phyloP scores from a whole-genome alignment of 208 protist genomes.

The Leishmania lainsoni region DNA sequence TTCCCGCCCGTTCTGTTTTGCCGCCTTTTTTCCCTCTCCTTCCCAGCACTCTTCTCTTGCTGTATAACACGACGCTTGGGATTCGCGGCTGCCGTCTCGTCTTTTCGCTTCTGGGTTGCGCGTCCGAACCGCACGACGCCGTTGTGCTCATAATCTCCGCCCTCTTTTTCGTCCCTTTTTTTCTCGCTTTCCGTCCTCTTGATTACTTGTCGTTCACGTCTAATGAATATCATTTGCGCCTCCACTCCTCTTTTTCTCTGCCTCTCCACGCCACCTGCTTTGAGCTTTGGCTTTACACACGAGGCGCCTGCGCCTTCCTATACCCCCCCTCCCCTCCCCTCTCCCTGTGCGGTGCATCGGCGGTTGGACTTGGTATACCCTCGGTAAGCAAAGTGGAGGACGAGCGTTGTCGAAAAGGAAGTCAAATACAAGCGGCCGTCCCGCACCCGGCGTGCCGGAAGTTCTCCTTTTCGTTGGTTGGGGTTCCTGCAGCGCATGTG shows the following conservation, averaged over 20 bases:
- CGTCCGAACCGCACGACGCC: neutral
- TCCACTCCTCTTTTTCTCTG: neutral
- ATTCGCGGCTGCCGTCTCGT: neutral
- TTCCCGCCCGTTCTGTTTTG: neutral
- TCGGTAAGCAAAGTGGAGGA: neutral
- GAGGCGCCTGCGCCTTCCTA: neutral
- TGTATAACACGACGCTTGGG: neutral
- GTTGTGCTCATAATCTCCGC: neutral
- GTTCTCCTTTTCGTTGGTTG: no score
- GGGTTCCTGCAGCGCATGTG: no score
- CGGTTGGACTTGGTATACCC: neutral
- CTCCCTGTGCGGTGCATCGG: neutral
- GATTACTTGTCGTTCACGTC: neutral
- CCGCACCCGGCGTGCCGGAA: no score
- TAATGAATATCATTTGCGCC: neutral
- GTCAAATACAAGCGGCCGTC: neutral
- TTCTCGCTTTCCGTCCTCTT: neutral
- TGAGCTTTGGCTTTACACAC: neutral
- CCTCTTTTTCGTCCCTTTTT: neutral
- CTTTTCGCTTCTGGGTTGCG: neutral
- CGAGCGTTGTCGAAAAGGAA: neutral
- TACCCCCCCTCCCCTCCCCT: neutral
- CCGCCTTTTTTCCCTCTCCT: neutral
- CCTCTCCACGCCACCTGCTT: neutral
- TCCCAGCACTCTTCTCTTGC: neutral